Conservation (phyloP, 148 eudicot genomes). For the Spergularia bocconei region DNA sequence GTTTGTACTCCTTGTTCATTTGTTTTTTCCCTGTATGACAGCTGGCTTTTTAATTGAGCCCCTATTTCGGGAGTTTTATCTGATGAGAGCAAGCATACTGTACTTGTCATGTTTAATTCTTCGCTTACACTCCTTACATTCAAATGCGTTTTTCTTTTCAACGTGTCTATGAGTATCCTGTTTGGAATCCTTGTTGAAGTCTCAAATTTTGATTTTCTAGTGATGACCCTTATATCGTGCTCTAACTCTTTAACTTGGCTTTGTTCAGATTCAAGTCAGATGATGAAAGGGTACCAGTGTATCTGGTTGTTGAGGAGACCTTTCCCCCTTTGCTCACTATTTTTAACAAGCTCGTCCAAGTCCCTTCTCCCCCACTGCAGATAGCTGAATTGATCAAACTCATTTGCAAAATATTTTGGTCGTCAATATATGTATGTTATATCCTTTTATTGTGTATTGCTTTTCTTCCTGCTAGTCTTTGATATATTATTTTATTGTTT, state of each 20-base stretch:
- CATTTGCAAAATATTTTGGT: conserved; percentile 97
- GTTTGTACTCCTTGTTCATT: no score
- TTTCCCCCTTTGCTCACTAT: conserved; percentile 80
- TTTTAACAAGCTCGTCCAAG: conserved; percentile 76
- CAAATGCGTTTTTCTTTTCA: background rate
- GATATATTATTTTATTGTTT: background rate
- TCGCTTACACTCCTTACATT: background rate
- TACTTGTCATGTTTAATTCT: background rate
- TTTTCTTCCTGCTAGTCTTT: background rate
- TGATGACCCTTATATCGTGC: background rate
- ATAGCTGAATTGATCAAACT: conserved; percentile 95
- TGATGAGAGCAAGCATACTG: background rate
- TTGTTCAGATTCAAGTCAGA: conserved; percentile 88
- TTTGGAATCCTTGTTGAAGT: background rate
- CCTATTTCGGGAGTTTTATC: background rate
- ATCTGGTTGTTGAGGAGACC: conserved; percentile 85
- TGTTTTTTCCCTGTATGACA: no score
- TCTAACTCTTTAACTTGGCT: background rate
- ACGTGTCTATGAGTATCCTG: no score
- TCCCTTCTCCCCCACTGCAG: conserved; percentile 71
- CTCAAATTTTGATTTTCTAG: background rate
- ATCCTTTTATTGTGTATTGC: background rate
- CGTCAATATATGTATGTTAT: conserved; percentile 86
- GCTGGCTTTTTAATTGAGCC: background rate
- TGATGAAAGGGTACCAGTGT: conserved; percentile 83